These are phyloP conservation scores for Gymnopilus junonius DNA, from an alignment of 768 basidiomycete genomes.

Conservation along the genomic window DNA sequence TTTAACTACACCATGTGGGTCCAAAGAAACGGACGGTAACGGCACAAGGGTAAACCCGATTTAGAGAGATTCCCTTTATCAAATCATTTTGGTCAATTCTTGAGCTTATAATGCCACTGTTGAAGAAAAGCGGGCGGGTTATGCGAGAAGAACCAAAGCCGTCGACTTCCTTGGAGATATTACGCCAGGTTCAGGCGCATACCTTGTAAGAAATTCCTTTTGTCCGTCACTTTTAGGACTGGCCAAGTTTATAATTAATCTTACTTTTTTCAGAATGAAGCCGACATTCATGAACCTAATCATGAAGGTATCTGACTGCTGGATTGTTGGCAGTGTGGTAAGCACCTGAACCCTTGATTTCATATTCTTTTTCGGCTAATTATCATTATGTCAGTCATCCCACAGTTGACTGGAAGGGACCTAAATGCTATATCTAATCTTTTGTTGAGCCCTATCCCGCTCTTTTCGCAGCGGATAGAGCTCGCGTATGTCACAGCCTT, in stretches of 20 bases:
- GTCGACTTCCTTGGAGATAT: conserved; percentile 26
- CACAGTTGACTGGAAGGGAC: conserved; percentile 25
- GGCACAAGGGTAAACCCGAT: conserved; percentile 28
- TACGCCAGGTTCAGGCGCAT: conserved; percentile 32
- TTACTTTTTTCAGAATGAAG: conserved; percentile 25
- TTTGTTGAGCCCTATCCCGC: neutral
- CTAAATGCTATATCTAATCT: conserved; percentile 22
- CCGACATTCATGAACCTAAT: conserved; percentile 32
- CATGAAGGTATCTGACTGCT: conserved; percentile 19
- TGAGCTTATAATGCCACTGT: conserved; percentile 14
- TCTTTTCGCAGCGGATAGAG: neutral
- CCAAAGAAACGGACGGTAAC: conserved; percentile 18
- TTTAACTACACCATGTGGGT: conserved; percentile 26
- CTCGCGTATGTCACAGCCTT: neutral
- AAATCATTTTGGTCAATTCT: conserved; percentile 26
- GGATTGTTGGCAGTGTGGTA: conserved; percentile 36
- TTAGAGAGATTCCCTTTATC: conserved; percentile 32
- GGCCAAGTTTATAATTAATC: neutral
- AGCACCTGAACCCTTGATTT: conserved; percentile 1
- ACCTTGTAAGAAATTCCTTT: conserved; percentile 18
- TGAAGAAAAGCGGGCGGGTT: conserved; percentile 17
- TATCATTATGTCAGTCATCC: neutral
- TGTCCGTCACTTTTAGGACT: neutral
- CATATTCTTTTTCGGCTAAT: neutral
- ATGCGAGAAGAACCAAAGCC: conserved; percentile 20